A percentile compares a stretch with the other conserved stretches of the same genome.
Conservation (phyloP, 192 early-diverging fungal species). For the Umbelopsis ramanniana region DNA sequence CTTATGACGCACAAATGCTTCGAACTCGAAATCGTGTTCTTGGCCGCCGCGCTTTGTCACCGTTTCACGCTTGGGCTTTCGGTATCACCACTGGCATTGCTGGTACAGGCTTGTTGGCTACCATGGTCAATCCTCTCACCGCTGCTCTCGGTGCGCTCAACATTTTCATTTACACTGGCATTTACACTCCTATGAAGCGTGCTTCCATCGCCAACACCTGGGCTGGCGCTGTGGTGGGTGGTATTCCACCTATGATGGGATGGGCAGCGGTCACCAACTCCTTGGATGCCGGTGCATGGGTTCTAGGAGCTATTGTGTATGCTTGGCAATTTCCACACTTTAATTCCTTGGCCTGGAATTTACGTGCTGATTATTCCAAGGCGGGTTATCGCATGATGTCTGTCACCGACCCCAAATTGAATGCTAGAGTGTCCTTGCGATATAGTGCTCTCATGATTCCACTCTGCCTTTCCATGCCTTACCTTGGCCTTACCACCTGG, state of each 20-base stretch:
- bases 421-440: constrained; percentile 85
- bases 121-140: constrained; percentile 87
- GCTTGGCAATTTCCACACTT: constrained; percentile 99
- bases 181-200: constrained; percentile 97
- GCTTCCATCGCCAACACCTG: constrained; percentile 93
- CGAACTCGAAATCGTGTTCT: constrained; percentile 88
- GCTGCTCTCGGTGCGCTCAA: constrained; percentile 83
- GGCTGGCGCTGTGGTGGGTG: constrained; percentile 93
- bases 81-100: constrained; percentile 68
- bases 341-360: constrained; percentile 90
- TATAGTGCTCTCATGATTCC: constrained; percentile 81
- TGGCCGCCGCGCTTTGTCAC: constrained; percentile 77
- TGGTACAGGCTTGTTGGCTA: constrained; percentile 67
- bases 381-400: constrained; percentile 98
- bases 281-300: constrained; percentile 76
- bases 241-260: constrained; percentile 98
- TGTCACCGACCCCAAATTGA: constrained; percentile 84
- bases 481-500: constrained; percentile 75
- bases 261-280: constrained; percentile 88
- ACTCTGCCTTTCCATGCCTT: constrained; percentile 57
- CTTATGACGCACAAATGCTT: constrained; percentile 97
- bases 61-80: constrained; percentile 77
- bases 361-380: constrained; percentile 93
- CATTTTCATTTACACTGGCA: constrained; percentile 84
- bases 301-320: constrained; percentile 83